Base-by-base conservation (phyloP, 345 rosid species). In the Angophora floribunda region DNA sequence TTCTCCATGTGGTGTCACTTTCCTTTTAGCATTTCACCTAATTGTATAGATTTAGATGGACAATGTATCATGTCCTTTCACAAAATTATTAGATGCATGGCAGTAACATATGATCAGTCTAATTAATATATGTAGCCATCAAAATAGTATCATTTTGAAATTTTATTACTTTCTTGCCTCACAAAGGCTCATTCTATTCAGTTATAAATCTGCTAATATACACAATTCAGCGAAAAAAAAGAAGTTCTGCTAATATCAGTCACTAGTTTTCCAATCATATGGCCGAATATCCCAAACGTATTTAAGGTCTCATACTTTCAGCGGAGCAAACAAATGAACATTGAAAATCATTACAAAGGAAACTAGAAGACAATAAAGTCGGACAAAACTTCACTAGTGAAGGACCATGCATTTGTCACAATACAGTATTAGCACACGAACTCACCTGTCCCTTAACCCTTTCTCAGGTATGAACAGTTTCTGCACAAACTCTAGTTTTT, bases 161-260 rank as follows among this genome's bases (percentile, higher is more conserved):
- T 51, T 51, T 0, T 4, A 51, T 51, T 4, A 51, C 52, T 3
- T 51, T 51, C 14, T 51, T 51, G 52, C 52, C 13, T 51, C 14
- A 10, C 61, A 55, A 22, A 55, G 61, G 61, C 61, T 55, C 61
- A 55, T 22, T 55, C 28, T 8, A 55, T 26, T 22, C 0, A 21
- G 61, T 26, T 0, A 22, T 26, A 55, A 55, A 24, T 8, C 22
- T 7, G 22, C 1, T 21, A 0, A 53, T 0, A 3, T 55, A 55
- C 0, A 0, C 22, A 26, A 55, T 53, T 53, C 59, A 55, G 0
- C 61, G 0, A 0, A 0, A 19, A 55, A 55, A 55, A 55, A 11
- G 19, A 55, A 55, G 41, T 26, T 55, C 0, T 0, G 26, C 61
- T 8, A 0, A 55, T 8, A 8, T 5, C 26, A 19, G 0, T 55